These are phyloP conservation scores for Hirsutella thompsonii DNA, from an alignment of 2,329 filamentous ascomycete species.

Conservation along the genomic window DNA sequence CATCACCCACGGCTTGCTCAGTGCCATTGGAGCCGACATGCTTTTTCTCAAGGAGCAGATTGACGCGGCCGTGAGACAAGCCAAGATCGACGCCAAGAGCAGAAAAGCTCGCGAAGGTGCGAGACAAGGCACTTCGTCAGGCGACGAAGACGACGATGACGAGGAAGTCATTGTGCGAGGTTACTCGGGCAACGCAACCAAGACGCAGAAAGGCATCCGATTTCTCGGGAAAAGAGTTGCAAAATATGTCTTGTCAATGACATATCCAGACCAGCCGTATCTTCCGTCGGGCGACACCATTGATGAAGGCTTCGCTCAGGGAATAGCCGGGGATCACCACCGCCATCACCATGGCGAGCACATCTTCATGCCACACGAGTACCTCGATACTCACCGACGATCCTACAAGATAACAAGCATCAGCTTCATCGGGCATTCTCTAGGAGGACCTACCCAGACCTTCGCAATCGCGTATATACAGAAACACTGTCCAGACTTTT, in stretches of 20 bases:
- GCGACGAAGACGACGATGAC: slow-evolving; percentile 53
- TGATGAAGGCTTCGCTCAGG: slow-evolving; percentile 27
- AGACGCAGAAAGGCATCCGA: slow-evolving; percentile 90
- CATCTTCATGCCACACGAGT: slow-evolving; percentile 41
- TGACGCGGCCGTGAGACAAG: slow-evolving; percentile 66
- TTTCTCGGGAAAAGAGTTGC: slow-evolving; percentile 91
- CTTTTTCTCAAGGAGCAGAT: slow-evolving; percentile 95
- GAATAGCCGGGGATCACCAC: slow-evolving; percentile 20
- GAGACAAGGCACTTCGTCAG: slow-evolving; percentile 8
- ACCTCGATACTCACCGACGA: slow-evolving; percentile 33
- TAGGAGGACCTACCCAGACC: slow-evolving; percentile 84
- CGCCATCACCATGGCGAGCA: slow-evolving; percentile 35
- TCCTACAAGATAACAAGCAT: slow-evolving; percentile 85
- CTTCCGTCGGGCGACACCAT: slow-evolving; percentile 48
- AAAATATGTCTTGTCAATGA: slow-evolving; percentile 78
- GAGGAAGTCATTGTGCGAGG: slow-evolving; percentile 83
- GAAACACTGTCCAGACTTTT: slow-evolving; percentile 87
- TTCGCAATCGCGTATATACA: slow-evolving; percentile 90
- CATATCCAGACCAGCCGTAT: slow-evolving; percentile 87
- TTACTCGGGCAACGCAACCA: slow-evolving; percentile 78
- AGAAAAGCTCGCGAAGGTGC: slow-evolving; percentile 38
- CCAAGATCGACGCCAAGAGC: slow-evolving; percentile 53
- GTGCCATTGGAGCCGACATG: slow-evolving; percentile 94
- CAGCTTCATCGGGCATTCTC: slow-evolving; percentile 85
- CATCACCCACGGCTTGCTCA: slow-evolving; percentile 87